These are phyloP conservation scores for Ustanciosporium gigantosporum DNA, from an alignment of 1,284 basidiomycete species.

Conservation along the genomic window DNA sequence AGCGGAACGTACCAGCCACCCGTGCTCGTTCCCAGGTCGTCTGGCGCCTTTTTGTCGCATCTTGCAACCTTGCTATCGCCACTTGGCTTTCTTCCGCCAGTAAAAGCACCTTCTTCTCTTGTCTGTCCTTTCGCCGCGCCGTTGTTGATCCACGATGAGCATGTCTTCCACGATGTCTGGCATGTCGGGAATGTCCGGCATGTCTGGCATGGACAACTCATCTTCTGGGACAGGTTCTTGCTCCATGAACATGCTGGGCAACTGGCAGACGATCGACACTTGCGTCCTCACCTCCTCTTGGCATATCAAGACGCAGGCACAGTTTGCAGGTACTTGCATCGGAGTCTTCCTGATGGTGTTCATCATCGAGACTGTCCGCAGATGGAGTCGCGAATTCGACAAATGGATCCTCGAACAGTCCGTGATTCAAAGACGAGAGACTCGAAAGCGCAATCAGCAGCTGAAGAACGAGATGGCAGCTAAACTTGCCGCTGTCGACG, in stretches of 20 bases:
- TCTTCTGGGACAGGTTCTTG: conserved; percentile 15
- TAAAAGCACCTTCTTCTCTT: too few species aligned
- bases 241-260: conserved; percentile 42
- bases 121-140: too few species aligned
- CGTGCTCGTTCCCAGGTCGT: too few species aligned
- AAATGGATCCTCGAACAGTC: conserved; percentile 42
- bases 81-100: too few species aligned
- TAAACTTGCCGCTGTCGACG: conserved; percentile 10
- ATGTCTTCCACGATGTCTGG: conserved; percentile 9
- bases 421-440: conserved; percentile 13
- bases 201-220: conserved; percentile 6
- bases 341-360: conserved; percentile 52
- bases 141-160: neutral
- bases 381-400: conserved; percentile 51
- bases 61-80: too few species aligned
- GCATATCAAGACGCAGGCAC: conserved; percentile 38
- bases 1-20: too few species aligned
- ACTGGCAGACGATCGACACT: conserved; percentile 41
- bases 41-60: too few species aligned
- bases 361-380: conserved; percentile 45
- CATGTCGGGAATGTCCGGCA: conserved; percentile 19
- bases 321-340: conserved; percentile 54
- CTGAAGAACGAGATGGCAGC: conserved; percentile 23
- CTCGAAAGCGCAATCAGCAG: conserved; percentile 11
- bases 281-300: conserved; percentile 51